A percentile compares a stretch with the other conserved stretches of the same genome.
Evolutionary conservation across 306 rosid species (phyloP).

Genomic region (Astragalus glycyphyllos): DNA sequence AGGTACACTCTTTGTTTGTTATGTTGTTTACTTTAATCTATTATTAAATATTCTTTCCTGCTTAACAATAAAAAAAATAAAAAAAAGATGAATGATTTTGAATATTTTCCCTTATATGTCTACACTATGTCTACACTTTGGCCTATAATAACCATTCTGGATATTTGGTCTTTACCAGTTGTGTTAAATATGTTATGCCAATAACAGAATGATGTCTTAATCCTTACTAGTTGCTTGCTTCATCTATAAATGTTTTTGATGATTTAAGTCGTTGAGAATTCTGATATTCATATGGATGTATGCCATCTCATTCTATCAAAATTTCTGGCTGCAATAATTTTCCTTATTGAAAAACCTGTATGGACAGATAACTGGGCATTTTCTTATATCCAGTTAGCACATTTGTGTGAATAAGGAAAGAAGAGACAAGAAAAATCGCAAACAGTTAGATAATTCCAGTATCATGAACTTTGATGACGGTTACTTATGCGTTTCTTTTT

Average conservation of each 20-base stretch:
- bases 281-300: background rate
- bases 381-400: constrained; percentile 15
- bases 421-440: background rate
- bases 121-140: background rate
- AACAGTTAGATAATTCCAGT: background rate
- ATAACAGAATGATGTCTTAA: constrained; percentile 20
- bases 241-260: background rate
- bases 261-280: constrained; percentile 9
- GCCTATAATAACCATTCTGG: constrained; percentile 6
- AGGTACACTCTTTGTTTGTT: constrained; percentile 56
- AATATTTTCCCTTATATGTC: constrained; percentile 15
- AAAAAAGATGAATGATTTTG: background rate
- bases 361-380: background rate
- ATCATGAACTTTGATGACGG: constrained; percentile 5
- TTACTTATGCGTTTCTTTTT: background rate
- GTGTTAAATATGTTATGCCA: constrained; percentile 6
- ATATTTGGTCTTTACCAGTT: constrained; percentile 21
- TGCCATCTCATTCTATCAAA: background rate
- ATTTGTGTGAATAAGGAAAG: background rate
- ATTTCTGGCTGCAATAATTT: background rate
- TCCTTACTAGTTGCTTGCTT: background rate
- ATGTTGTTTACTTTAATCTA: background rate
- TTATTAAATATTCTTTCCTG: background rate
- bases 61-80: background rate
- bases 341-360: background rate